These are phyloP conservation scores for Colletotrichum simmondsii DNA, from an alignment of 2,329 filamentous ascomycete genomes.

Conservation along the genomic window DNA sequence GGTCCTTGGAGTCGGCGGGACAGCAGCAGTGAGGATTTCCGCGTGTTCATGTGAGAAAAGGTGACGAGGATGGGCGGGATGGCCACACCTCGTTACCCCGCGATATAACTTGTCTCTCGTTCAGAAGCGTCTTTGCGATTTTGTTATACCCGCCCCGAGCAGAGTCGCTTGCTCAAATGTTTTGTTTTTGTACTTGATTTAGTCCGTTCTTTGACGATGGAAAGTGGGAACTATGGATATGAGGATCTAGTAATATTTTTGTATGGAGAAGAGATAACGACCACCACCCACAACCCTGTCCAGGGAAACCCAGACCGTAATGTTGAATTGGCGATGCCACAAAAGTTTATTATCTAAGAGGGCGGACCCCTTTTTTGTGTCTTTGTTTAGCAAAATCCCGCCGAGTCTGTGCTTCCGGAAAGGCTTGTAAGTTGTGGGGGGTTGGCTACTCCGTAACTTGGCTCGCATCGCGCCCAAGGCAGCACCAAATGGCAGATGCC, in stretches of 20 bases:
- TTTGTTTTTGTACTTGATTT: neutral
- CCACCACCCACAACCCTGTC: neutral
- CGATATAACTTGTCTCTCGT: neutral
- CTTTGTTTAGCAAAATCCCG: neutral
- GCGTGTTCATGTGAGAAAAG: conserved; percentile 32
- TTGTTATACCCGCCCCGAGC: conserved; percentile 29
- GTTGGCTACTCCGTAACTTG: too few relatives aligned
- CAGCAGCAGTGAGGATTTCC: conserved; percentile 30
- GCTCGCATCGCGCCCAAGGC: neutral
- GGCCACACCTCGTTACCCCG: neutral
- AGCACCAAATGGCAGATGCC: neutral
- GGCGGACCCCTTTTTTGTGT: conserved; percentile 23
- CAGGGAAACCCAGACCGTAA: conserved; percentile 21
- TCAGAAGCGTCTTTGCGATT: conserved; percentile 31
- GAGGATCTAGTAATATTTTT: neutral
- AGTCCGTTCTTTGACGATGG: neutral
- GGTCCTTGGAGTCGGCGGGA: conserved; percentile 16
- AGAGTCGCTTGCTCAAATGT: neutral
- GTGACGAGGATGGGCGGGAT: neutral
- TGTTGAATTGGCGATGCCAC: conserved; percentile 30
- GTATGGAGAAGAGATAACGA: neutral
- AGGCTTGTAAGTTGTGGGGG: neutral
- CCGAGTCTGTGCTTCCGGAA: conserved; percentile 13
- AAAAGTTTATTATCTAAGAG: conserved; percentile 22
- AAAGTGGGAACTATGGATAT: neutral